Evolutionary conservation across 805 yeast genomes (phyloP), one percentile per base, ranked within the genome.

Genomic region (Saccharomyces paradoxus): DNA sequence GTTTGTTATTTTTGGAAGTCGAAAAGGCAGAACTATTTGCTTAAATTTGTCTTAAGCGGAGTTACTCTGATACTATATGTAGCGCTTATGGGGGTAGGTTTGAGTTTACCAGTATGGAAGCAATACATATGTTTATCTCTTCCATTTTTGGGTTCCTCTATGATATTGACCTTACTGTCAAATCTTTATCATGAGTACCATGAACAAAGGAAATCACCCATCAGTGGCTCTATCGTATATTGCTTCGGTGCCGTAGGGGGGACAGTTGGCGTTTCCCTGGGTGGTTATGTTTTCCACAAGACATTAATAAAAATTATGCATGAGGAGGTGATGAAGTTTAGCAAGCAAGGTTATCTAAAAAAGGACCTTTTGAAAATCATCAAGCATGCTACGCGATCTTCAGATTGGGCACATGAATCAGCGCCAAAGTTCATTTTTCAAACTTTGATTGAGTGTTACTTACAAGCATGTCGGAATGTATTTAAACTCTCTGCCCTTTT

Each of bases 141-240:
- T 2, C 81, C 86, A 2, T 81, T 84, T 1, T 63, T 79, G 54
- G 84, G 86, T 0, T 78, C 78, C 58, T 71, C 87, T 0, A 75
- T 80, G 2, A 74, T 84, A 68, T 74, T 86, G 59, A 85, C 90
- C 0, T 72, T 86, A 48, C 68, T 85, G 24, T 81, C 89, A 0
- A 77, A 84, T 72, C 84, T 86, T 58, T 86, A 90, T 1, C 82
- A 89, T 1, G 90, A 83, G 9, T 89, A 89, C 1, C 68, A 75
- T 41, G 80, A 82, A 54, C 78, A 76, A 60, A 91, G 85, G 64
- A 37, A 37, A 10, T 37, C 44, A 17, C 96, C 97, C 1, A 79
- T 89, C 22, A 86, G 92, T 2, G 90, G 97, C 0, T 87, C 96
- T 0, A 87, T 91, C 55, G 96, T 89, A 64, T 90, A 91, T 67